A percentile compares a stretch with the other conserved stretches of the same genome.
Conservation (phyloP, 1,139 yeast genomes). For the Zygosaccharomyces sapae region DNA sequence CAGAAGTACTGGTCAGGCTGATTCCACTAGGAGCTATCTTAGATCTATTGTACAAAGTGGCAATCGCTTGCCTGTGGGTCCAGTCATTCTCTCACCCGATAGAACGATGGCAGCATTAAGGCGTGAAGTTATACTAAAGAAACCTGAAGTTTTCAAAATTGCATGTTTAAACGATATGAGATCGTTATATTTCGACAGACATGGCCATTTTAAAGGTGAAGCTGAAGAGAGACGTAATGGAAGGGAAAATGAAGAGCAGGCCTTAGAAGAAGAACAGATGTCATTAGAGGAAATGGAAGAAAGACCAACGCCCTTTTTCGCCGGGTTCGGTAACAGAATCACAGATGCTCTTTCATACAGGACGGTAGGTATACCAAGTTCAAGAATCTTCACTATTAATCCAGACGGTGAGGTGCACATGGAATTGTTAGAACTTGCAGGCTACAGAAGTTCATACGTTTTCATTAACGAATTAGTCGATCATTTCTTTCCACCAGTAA, state of each 20-base stretch:
- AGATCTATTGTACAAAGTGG: conserved; percentile 75
- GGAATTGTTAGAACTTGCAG: conserved; percentile 93
- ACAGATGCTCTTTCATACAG: conserved; percentile 96
- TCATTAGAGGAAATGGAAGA: conserved; percentile 21
- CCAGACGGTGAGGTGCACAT: conserved; percentile 97
- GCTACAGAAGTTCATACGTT: conserved; percentile 82
- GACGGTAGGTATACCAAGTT: conserved; percentile 90
- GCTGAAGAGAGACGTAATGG: conserved; percentile 8
- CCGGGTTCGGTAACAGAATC: conserved; percentile 95
- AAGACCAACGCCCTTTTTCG: conserved; percentile 66
- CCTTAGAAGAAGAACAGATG: conserved; percentile 6
- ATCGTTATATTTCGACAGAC: conserved; percentile 46
- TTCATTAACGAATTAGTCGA: conserved; percentile 92
- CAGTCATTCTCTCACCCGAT: conserved; percentile 94
- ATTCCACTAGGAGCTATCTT: conserved; percentile 80
- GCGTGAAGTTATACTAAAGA: conserved; percentile 86
- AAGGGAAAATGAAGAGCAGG: conserved; percentile 10
- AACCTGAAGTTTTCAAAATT: conserved; percentile 97
- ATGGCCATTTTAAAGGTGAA: conserved; percentile 14
- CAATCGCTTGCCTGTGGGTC: conserved; percentile 75
- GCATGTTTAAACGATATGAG: conserved; percentile 89
- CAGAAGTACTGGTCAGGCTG: conserved; percentile 94
- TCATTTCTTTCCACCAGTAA: conserved; percentile 92
- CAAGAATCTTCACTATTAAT: conserved; percentile 91
- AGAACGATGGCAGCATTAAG: conserved; percentile 92